phyloP scores from a whole-genome alignment of 306 rosid genomes.

The Medicago ruthenica region DNA sequence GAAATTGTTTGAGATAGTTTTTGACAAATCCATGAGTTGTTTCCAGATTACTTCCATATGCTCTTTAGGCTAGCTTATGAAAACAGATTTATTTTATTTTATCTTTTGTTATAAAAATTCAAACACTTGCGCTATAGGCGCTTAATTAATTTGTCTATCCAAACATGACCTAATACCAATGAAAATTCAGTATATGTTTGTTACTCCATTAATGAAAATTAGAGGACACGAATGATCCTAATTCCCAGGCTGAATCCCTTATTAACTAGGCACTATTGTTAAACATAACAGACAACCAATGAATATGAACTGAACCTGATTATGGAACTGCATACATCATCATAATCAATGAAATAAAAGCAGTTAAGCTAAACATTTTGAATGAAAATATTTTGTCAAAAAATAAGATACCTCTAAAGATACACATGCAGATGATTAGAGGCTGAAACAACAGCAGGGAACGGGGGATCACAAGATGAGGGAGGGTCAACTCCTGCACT shows the following conservation, averaged over 20 bases:
- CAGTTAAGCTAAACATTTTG: no score
- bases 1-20: neutral
- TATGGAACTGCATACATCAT: constrained; percentile 1
- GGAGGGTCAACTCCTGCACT: constrained; percentile 99
- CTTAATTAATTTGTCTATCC: neutral
- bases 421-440: constrained; percentile 57
- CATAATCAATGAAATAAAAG: neutral
- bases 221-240: neutral
- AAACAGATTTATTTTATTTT: neutral
- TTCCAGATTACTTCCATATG: neutral
- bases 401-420: constrained; percentile 42
- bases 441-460: constrained; percentile 86
- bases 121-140: neutral
- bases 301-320: neutral
- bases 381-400: constrained; percentile 6
- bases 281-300: neutral
- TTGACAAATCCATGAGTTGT: neutral
- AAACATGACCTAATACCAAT: neutral
- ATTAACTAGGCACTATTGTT: neutral
- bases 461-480: constrained; percentile 99
- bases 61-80: neutral
- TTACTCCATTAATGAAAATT: neutral
- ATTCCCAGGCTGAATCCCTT: neutral
- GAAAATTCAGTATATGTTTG: neutral
- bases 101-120: neutral